Conservation (phyloP, 805 yeast species). For the Lipomyces yamadae region DNA sequence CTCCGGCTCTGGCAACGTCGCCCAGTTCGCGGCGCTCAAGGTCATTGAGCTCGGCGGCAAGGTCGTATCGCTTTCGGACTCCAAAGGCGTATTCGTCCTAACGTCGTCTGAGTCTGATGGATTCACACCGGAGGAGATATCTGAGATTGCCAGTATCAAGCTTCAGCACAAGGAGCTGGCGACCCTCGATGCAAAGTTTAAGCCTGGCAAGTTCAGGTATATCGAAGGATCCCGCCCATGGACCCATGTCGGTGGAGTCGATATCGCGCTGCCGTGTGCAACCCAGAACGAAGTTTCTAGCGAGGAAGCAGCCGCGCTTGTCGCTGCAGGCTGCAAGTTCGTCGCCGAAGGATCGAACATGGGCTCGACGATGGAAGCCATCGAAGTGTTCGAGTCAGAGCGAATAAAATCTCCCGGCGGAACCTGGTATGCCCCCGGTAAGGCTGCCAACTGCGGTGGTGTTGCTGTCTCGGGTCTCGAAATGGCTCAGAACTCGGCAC, state of each 20-base stretch:
- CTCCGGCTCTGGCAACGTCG: slow-evolving; percentile 99
- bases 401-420: slow-evolving; percentile 46
- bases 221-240: slow-evolving; percentile 95
- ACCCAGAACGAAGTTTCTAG: slow-evolving; percentile 98
- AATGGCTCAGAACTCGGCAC: slow-evolving; percentile 99
- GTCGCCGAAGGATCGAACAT: slow-evolving; percentile 99
- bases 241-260: slow-evolving; percentile 88
- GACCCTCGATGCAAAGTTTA: slow-evolving; percentile 42
- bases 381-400: slow-evolving; percentile 80
- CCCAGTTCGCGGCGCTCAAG: slow-evolving; percentile 98
- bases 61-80: slow-evolving; percentile 92
- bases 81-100: slow-evolving; percentile 80
- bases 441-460: slow-evolving; percentile 99
- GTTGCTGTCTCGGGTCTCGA: slow-evolving; percentile 98
- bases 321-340: slow-evolving; percentile 88
- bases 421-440: slow-evolving; percentile 99
- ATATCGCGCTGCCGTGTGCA: slow-evolving; percentile 96
- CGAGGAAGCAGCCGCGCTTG: slow-evolving; percentile 93
- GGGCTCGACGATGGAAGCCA: slow-evolving; percentile 99
- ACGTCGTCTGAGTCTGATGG: slow-evolving; percentile 63
- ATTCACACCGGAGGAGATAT: slow-evolving; percentile 80
- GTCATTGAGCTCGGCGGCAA: slow-evolving; percentile 95
- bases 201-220: slow-evolving; percentile 61
- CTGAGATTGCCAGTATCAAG: slow-evolving; percentile 78
- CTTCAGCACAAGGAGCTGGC: slow-evolving; percentile 65